These are phyloP conservation scores for Malus hybrid DNA, from an alignment of 331 rosid species.

Conservation along the genomic window DNA sequence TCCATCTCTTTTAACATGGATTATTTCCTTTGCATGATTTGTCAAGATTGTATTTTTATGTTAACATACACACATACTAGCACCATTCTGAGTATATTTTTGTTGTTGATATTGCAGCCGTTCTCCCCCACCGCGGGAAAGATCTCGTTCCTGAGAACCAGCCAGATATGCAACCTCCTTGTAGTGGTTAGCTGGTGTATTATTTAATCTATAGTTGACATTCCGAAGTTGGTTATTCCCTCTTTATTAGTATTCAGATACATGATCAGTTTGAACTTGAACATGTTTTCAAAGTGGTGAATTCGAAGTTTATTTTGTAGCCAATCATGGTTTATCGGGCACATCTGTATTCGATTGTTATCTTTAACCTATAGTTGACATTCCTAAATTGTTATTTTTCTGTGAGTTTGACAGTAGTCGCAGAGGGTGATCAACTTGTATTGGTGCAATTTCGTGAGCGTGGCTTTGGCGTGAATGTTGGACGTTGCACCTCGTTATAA, in stretches of 20 bases:
- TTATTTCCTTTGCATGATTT: background rate
- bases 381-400: background rate
- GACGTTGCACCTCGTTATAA: background rate
- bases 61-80: background rate
- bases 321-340: constrained; percentile 6
- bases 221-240: constrained; percentile 4
- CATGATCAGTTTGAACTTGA: constrained; percentile 16
- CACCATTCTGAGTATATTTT: background rate
- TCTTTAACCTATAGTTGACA: too few species aligned
- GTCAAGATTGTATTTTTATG: background rate
- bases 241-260: constrained; percentile 16
- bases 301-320: background rate
- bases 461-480: background rate
- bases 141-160: constrained; percentile 41
- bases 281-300: background rate
- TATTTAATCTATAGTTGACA: constrained; percentile 15
- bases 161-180: constrained; percentile 12
- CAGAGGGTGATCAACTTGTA: background rate
- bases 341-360: too few species aligned
- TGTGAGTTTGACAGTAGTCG: background rate
- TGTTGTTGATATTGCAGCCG: constrained; percentile 42
- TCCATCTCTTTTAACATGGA: background rate
- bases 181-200: constrained; percentile 25
- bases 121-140: constrained; percentile 49
- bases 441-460: background rate